phyloP scores from a whole-genome alignment of 164 flowering plant genomes.

The Nymphaea thermarum region DNA sequence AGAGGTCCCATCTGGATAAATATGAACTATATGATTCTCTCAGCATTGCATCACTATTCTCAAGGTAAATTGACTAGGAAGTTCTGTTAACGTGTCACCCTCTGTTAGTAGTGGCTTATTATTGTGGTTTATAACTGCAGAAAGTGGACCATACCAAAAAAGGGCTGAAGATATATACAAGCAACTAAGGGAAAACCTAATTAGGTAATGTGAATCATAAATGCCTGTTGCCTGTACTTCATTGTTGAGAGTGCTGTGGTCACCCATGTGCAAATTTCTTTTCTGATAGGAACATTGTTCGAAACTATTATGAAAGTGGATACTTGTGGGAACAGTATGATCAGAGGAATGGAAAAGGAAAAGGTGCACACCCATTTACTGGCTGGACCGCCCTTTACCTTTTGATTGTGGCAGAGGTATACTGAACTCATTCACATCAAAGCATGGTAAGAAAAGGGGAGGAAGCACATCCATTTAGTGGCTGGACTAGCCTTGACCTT shows the following conservation, averaged over 20 bases:
- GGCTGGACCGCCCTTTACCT: constrained; percentile 93
- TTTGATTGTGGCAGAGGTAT: constrained; percentile 79
- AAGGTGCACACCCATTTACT: constrained; percentile 77
- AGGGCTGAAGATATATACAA: constrained; percentile 40
- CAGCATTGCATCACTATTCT: constrained; percentile 74
- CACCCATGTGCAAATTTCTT: not conserved
- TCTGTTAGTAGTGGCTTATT: too few species aligned
- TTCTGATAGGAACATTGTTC: constrained; percentile 61
- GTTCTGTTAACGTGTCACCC: too few species aligned
- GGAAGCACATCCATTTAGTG: constrained; percentile 75
- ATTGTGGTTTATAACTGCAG: constrained; percentile 11
- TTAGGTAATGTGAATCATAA: constrained; percentile 36
- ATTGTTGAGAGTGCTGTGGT: not conserved
- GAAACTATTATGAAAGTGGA: constrained; percentile 58
- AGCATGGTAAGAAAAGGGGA: constrained; percentile 8
- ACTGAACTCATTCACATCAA: not conserved
- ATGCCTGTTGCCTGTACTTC: not conserved
- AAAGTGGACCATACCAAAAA: constrained; percentile 39
- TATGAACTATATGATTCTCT: constrained; percentile 93
- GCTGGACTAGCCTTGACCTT: constrained; percentile 86
- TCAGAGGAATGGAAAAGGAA: constrained; percentile 56
- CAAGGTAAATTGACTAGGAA: constrained; percentile 28
- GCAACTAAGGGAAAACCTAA: constrained; percentile 63
- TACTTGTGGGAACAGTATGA: constrained; percentile 96
- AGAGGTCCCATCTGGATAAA: constrained; percentile 98